Conservation (phyloP, 371 early-diverging fungal genomes). For the Syncephalastrum racemosum region DNA sequence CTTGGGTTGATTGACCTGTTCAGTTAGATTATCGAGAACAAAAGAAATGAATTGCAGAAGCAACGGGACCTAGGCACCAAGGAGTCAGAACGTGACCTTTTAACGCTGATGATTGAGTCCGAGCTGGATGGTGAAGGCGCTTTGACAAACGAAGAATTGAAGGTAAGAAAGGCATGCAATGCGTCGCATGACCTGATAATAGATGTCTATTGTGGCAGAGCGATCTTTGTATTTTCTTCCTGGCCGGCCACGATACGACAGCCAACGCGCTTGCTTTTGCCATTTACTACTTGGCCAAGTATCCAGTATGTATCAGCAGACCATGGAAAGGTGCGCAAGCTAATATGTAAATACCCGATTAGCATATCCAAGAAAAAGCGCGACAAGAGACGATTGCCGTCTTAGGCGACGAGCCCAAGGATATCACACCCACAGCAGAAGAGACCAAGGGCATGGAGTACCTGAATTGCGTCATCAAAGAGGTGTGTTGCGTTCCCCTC, state of each 20-base stretch:
- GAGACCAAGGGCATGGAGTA: constrained; percentile 18
- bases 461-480: constrained; percentile 21
- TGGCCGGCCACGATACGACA: constrained; percentile 44
- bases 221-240: constrained; percentile 41
- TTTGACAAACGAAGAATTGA: constrained; percentile 37
- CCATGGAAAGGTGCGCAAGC: not conserved
- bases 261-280: constrained; percentile 28
- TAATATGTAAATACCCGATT: no score
- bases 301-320: constrained; percentile 11
- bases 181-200: no score
- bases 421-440: constrained; percentile 34
- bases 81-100: constrained; percentile 39
- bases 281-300: constrained; percentile 20
- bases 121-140: constrained; percentile 32
- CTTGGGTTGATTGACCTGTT: no score
- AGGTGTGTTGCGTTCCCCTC: constrained; percentile 8
- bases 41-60: no score
- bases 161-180: not conserved
- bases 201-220: no score
- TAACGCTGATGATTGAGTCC: constrained; percentile 58
- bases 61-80: no score
- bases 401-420: constrained; percentile 48
- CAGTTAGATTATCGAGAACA: no score
- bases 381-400: constrained; percentile 49
- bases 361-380: constrained; percentile 51